These are phyloP conservation scores for Rubia peregrina DNA, from an alignment of 305 asterid species.

Conservation along the genomic window DNA sequence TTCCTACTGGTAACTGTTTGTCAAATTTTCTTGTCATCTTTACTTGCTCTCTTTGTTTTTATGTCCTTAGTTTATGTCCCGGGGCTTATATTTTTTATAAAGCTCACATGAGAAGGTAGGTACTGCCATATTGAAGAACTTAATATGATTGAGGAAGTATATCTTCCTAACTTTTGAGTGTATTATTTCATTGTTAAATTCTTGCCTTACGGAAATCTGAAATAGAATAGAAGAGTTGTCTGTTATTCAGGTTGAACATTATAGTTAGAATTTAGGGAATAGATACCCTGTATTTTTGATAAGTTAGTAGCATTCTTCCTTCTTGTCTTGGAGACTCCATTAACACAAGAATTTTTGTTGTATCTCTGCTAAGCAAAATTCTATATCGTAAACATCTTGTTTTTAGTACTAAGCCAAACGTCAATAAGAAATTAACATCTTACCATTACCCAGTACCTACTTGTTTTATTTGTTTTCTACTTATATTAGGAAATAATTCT, in stretches of 20 bases:
- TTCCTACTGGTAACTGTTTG: constrained; percentile 24
- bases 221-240: neutral
- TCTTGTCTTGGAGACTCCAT: neutral
- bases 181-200: neutral
- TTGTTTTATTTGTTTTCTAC: too few species aligned
- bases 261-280: neutral
- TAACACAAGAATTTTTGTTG: neutral
- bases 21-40: neutral
- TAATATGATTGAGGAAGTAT: neutral
- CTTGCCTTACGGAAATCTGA: neutral
- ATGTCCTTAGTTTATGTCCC: neutral
- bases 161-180: neutral
- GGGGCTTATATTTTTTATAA: neutral
- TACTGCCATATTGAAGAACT: neutral
- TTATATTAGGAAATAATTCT: neutral
- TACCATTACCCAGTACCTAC: neutral
- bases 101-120: neutral
- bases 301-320: neutral
- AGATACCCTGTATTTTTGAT: neutral
- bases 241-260: neutral
- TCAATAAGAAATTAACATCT: neutral
- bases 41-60: neutral
- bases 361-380: neutral
- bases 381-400: neutral
- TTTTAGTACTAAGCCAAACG: neutral